phyloP scores from a whole-genome alignment of 805 yeast species.

The Schwanniomyces occidentalis region DNA sequence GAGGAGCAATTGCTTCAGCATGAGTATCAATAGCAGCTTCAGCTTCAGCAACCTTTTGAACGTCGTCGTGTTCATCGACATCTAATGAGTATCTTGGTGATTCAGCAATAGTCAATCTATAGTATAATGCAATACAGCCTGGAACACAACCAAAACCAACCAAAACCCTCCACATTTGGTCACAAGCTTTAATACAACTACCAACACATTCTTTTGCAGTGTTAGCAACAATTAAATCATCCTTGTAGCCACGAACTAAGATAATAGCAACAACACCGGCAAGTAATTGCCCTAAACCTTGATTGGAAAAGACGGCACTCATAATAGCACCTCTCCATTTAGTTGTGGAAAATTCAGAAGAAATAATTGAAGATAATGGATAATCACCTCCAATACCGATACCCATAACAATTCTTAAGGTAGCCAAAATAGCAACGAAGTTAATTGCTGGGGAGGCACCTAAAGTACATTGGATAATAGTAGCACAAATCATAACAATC shows the following conservation, averaged over 20 bases:
- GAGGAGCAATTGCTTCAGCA: slow-evolving; percentile 51
- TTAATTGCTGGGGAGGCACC: slow-evolving; percentile 72
- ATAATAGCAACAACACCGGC: slow-evolving; percentile 84
- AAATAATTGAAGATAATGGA: slow-evolving; percentile 89
- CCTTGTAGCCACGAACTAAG: slow-evolving; percentile 75
- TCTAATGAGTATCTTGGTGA: slow-evolving; percentile 90
- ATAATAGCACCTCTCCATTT: slow-evolving; percentile 98
- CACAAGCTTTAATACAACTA: slow-evolving; percentile 74
- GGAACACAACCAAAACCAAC: slow-evolving; percentile 91
- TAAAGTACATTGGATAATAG: slow-evolving; percentile 71
- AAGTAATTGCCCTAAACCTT: slow-evolving; percentile 91
- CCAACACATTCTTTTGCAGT: slow-evolving; percentile 61
- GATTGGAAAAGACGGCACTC: slow-evolving; percentile 96
- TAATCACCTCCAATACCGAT: slow-evolving; percentile 98
- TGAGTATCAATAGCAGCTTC: slow-evolving; percentile 42
- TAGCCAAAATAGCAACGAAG: slow-evolving; percentile 71
- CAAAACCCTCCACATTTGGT: slow-evolving; percentile 92
- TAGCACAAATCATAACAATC: slow-evolving; percentile 79
- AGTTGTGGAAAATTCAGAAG: slow-evolving; percentile 90
- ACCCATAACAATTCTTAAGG: slow-evolving; percentile 87
- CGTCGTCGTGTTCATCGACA: slow-evolving; percentile 59
- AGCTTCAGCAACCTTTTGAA: slow-evolving; percentile 53
- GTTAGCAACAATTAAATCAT: slow-evolving; percentile 53
- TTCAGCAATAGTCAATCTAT: slow-evolving; percentile 92
- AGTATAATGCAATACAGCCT: slow-evolving; percentile 80